Evolutionary conservation across 1,139 yeast species (phyloP), one percentile per base, ranked within the genome.

Genomic region (Blastobotrys arbuscula): DNA sequence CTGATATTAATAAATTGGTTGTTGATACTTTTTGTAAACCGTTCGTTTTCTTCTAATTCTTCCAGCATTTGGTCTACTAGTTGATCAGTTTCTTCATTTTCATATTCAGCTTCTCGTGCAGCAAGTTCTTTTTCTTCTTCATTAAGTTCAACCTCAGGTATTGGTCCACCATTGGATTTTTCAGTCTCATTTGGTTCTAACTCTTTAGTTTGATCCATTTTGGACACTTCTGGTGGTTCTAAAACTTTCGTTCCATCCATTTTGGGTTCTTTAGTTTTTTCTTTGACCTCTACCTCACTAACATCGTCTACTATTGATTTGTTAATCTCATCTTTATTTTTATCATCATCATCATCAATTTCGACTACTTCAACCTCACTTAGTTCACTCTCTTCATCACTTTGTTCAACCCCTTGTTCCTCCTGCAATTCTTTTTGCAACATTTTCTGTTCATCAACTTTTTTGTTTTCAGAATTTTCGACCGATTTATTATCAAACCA

Each of bases 11-110:
- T 39, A 20, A 44, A 49, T 30, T 16, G 51, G 53, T 49, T 59
- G 58, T 53, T 72, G 71, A 38, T 82, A 68, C 19, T 71, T 68
- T 15, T 71, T 64, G 34, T 78, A 59, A 92, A 85, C 16, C 76
- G 67, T 48, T 78, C 81, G 61, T 85, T 87, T 48, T 86, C 95
- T 33, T 71, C 73, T 47, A 81, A 84, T 63, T 92, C 98, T 42
- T 76, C 75, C 40, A 73, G 72, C 52, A 90, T 66, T 55, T 82
- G 84, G 38, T 78, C 74, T 2, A 76, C 72, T 2, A 88, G 66
- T 15, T 78, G 76, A 28, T 79, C 81, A 50, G 87, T 95, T 51
- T 90, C 96, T 30, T 81, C 82, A 50, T 85, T 89, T 23, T 81
- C 84, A 62, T 79, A 86, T 31, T 51, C 54, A 13, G 59, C 64